Evolutionary conservation across 2,329 filamentous ascomycete genomes (phyloP).

Genomic region (Calonectria pseudoreteaudii): DNA sequence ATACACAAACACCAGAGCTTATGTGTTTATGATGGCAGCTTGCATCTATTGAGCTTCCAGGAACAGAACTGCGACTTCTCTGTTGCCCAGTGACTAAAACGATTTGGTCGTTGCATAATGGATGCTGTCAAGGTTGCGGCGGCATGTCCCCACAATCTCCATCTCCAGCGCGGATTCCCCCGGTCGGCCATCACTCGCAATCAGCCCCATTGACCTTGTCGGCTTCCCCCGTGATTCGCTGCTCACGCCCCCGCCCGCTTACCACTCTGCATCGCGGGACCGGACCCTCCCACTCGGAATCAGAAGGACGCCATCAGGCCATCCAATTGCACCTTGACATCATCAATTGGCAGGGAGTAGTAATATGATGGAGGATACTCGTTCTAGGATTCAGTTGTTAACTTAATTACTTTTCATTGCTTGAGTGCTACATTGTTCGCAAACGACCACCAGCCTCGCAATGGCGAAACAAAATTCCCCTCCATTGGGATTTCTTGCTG

Average conservation of each 20-base stretch:
- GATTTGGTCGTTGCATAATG: not conserved
- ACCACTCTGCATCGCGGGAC: not conserved
- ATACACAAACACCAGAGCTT: not conserved
- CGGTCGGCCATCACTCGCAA: not conserved
- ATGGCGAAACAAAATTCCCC: constrained; percentile 20
- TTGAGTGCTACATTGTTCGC: not conserved
- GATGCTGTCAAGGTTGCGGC: not conserved
- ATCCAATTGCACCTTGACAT: not conserved
- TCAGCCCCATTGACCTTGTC: not conserved
- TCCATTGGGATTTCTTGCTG: constrained; percentile 50
- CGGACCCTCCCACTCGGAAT: not conserved
- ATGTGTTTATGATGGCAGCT: not conserved
- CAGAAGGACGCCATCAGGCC: not conserved
- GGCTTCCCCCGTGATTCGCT: constrained; percentile 32
- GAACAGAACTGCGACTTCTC: not conserved
- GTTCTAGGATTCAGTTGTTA: not conserved
- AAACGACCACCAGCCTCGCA: not conserved
- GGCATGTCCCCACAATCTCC: not conserved
- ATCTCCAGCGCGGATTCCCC: constrained; percentile 3
- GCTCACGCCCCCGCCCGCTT: not conserved
- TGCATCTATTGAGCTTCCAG: not conserved
- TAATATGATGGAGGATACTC: not conserved
- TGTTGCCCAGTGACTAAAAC: not conserved
- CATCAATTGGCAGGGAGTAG: not conserved
- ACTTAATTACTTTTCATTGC: not conserved